A percentile compares a stretch with the other conserved stretches of the same genome.
These are phyloP conservation scores for Phoma sp. DNA, from an alignment of 2,329 filamentous ascomycete species.

Conservation along the genomic window DNA sequence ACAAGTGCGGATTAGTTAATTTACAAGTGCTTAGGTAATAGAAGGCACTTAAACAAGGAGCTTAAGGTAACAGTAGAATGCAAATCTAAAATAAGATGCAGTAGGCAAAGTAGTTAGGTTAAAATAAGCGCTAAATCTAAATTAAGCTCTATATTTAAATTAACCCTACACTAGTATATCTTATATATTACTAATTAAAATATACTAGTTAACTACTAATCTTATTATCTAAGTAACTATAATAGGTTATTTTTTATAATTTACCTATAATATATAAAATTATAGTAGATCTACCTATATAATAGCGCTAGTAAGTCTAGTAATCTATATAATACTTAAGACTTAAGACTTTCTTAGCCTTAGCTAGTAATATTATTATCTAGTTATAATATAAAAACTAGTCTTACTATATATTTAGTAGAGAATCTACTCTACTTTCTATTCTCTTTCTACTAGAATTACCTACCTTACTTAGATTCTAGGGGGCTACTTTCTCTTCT, in stretches of 20 bases:
- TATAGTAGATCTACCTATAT: background rate
- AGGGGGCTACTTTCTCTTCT: no score
- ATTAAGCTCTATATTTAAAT: constrained; percentile 8
- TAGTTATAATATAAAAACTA: no score
- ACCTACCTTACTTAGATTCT: no score
- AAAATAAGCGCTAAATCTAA: constrained; percentile 15
- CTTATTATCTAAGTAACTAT: background rate
- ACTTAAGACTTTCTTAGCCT: no score
- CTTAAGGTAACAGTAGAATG: constrained; percentile 12
- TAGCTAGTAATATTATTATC: no score
- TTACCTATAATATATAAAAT: background rate
- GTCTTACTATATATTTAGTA: no score
- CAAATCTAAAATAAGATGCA: constrained; percentile 5
- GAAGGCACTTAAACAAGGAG: constrained; percentile 15
- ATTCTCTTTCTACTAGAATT: no score
- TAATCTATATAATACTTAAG: no score
- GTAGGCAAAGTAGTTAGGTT: constrained; percentile 7
- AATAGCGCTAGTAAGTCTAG: no score
- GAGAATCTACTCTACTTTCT: no score
- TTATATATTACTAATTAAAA: background rate
- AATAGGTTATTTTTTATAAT: background rate
- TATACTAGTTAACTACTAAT: constrained; percentile 1
- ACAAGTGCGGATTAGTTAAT: constrained; percentile 13
- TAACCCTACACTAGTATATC: constrained; percentile 11
- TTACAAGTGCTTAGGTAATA: constrained; percentile 12